A percentile compares a stretch with the other conserved stretches of the same genome.
Evolutionary conservation across 495 filamentous ascomycete species (phyloP).

Genomic region (Aspergillus panamensis): DNA sequence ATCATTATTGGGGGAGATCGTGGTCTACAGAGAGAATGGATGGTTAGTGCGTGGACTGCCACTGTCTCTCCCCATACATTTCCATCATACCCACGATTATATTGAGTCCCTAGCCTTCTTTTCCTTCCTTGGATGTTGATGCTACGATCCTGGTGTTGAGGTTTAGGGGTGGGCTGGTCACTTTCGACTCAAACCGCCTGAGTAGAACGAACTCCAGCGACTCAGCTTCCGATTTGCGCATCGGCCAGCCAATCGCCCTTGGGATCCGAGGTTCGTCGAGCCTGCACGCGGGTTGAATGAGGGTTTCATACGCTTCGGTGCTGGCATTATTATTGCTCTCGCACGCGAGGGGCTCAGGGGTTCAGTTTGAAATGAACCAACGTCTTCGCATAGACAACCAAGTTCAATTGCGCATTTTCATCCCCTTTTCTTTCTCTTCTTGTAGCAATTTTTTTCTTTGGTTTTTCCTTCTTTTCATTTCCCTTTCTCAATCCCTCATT

Average conservation of each 20-base stretch:
- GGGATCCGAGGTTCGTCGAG: conserved; percentile 20
- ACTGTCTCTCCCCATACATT: no score
- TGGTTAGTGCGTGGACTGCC: no score
- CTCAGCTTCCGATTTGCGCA: not conserved
- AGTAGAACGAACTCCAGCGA: not conserved
- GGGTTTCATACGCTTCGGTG: conserved; percentile 16
- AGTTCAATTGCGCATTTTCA: not conserved
- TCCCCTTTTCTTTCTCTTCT: not conserved
- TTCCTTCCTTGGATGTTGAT: no score
- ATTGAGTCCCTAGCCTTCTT: not conserved
- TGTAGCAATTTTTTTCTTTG: not conserved
- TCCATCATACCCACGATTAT: no score
- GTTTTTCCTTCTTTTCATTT: not conserved
- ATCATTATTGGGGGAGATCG: no score
- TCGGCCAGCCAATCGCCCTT: not conserved
- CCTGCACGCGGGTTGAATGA: conserved; percentile 3
- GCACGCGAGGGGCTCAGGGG: conserved; percentile 5
- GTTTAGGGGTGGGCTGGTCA: not conserved
- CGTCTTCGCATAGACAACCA: not conserved
- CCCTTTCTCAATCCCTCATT: not conserved
- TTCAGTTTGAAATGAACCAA: not conserved
- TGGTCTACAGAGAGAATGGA: no score
- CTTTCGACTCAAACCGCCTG: not conserved
- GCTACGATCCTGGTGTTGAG: no score
- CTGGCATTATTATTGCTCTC: not conserved